phyloP scores from a whole-genome alignment of 2,329 filamentous ascomycete species.

The Exophiala xenobiotica region DNA sequence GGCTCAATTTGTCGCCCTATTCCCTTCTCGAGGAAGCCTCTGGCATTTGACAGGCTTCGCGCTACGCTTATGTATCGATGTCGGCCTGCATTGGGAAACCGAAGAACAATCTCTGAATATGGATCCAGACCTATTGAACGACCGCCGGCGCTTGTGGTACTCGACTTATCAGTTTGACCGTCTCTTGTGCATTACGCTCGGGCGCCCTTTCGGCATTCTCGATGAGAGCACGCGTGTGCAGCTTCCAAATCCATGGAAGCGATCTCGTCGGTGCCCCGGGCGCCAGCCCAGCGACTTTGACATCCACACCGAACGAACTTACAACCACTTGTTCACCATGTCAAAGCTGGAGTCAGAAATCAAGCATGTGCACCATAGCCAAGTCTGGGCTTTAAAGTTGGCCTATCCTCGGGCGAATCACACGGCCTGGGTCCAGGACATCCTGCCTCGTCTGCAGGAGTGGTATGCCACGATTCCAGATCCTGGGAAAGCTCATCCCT shows the following conservation, averaged over 20 bases:
- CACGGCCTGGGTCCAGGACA: constrained; percentile 33
- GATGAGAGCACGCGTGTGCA: constrained; percentile 32
- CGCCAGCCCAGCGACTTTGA: constrained; percentile 31
- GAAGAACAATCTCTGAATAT: constrained; percentile 28
- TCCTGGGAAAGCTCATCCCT: constrained; percentile 30
- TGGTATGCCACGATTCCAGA: constrained; percentile 36
- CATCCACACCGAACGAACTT: constrained; percentile 32
- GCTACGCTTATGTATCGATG: constrained; percentile 36
- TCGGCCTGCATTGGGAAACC: constrained; percentile 37
- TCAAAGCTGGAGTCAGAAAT: constrained; percentile 38
- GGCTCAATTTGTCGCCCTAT: constrained; percentile 36
- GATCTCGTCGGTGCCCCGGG: constrained; percentile 3
- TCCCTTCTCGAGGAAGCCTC: constrained; percentile 36
- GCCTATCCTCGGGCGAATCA: constrained; percentile 36
- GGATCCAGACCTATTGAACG: constrained; percentile 30
- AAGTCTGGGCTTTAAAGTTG: constrained; percentile 30
- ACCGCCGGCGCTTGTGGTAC: constrained; percentile 31
- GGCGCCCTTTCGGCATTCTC: constrained; percentile 42
- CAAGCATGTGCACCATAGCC: constrained; percentile 36
- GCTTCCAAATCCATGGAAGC: constrained; percentile 30
- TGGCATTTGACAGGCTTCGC: constrained; percentile 39
- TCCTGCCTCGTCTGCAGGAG: constrained; percentile 34
- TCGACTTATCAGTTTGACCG: constrained; percentile 43
- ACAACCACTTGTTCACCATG: constrained; percentile 35
- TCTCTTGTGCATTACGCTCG: constrained; percentile 42